Evolutionary conservation across 73 alveolate genomes (phyloP), one percentile per base, ranked within the genome.

Genomic region (Paramecium primaurelia): DNA sequence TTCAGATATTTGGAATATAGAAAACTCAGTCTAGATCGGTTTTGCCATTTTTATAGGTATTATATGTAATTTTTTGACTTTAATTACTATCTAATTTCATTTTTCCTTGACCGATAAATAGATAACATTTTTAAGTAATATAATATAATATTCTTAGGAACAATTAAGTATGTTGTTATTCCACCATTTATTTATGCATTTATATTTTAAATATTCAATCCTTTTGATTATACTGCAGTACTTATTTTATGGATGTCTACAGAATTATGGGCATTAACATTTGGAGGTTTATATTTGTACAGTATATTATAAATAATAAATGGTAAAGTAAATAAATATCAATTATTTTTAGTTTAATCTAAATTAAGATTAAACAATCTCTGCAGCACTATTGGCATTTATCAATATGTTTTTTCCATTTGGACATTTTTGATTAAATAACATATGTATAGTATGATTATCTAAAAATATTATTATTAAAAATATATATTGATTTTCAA

Each of bases 151-250:
- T 64, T 32, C 69, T 6, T 14, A 64, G 84, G 49, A 12, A 34
- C 84, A 7, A 32, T 32, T 28, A 64, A 64, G 9, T 64, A 64
- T 64, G 84, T 64, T 32, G 8, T 64, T n/a, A 64, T 64, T 64
- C 84, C 84, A 6, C 84, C 84, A 2, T 64, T 64, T 28, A 32
- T 64, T 28, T 64, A 64, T 64, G 84, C 47, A 22, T 64, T 64
- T n/a, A 64, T 64, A 28, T 64, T 64, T 28, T 32, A 28, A 32
- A 64, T 64, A 25, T 64, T 64, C 26, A 64, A 64, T 32, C 84
- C 84, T 12, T 64, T 64, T 64, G 84, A 64, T 34, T 64, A 64
- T 64, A 34, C 28, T 64, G 84, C 84, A 64, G 84, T 64, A 11
- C 25, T 64, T 0, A 64, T 64, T 28, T 34, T 64, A 28, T 64